Base-by-base conservation (phyloP, 805 yeast genomes). In the Barnettozyma botsteinii region DNA sequence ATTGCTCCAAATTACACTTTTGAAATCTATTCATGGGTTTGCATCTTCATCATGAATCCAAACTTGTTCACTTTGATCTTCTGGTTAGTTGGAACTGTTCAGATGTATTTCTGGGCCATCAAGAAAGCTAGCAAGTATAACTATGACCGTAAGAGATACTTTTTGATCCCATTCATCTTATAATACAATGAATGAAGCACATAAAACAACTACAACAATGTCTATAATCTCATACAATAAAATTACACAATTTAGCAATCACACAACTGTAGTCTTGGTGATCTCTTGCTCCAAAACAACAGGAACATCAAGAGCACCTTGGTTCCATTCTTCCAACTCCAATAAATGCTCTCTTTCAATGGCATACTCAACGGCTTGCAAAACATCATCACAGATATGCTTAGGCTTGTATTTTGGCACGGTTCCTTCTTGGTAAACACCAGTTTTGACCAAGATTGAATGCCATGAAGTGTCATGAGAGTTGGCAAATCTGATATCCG, bases 1-100 rank as follows among this genome's bases (percentile, higher is more conserved):
- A 79, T 93, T n/a, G 84, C 87, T 61, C 98, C 98, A 50, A 93
- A 93, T 67, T 93, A 93, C 62, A 82, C 87, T 51, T 91, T 88
- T 60, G 98, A 93, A 69, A 66, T 76, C 32, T 63, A 82, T 50
- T 69, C 80, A 2, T 93, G 96, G 96, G 57, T 81, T 1, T 62
- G 72, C 21, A 78, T 81, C 54, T 76, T 91, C 17, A 43, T 87
- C 21, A 67, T 87, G 56, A 80, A 77, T 51, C 81, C 87, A 47
- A 87, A 88, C 65, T 70, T 91, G 75, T 72, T 88, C 26, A 74
- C 91, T 24, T 71, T 79, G 57, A 53, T 85, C 18, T 93, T 93
- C 66, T 66, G 79, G 37, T 51, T 69, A 15, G 85, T 86, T 35
- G 81, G 93, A 35, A 67, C 84, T 12, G 72, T 61, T 30, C 96